Base-by-base conservation (phyloP, 169 alveolate species). In the Condylostoma magnum region DNA sequence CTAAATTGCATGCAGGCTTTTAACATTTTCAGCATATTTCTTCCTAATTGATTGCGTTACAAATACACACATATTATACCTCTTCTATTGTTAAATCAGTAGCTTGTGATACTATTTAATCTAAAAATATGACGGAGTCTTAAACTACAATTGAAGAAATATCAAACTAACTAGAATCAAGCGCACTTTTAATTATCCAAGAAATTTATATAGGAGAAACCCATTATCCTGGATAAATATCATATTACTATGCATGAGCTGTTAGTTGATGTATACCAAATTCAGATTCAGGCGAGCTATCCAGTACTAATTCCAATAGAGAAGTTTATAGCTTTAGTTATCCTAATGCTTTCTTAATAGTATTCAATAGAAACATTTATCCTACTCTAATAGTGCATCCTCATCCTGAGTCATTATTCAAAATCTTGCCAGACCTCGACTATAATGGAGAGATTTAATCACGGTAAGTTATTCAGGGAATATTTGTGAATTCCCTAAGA, bases 361-460 rank as follows among this genome's bases (percentile, higher is more conserved):
- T 12, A 2, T 34, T 37, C 44, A 63, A 12, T 18, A 81, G 56
- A 18, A 81, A 54, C 89, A 81, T 81, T 56, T 81, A 84, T 2
- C 89, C 89, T 22, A 80, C 77, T 18, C 89, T 28, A 10, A 81
- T 43, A 69, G 79, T 81, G 54, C 89, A 81, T 25, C 89, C 89
- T 78, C 89, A 81, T 0, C 89, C 89, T 10, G 77, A n/a, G 47
- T 81, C 89, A 73, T n/a, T n/a, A n/a, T n/a, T n/a, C n/a, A n/a
- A n/a, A n/a, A n/a, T n/a, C n/a, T n/a, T n/a, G n/a, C n/a, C n/a
- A n/a, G n/a, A n/a, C n/a, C n/a, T n/a, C n/a, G n/a, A n/a, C n/a
- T n/a, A n/a, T n/a, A n/a, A n/a, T n/a, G n/a, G n/a, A n/a, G n/a
- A n/a, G n/a, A n/a, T n/a, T n/a, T n/a, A n/a, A n/a, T n/a, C n/a